phyloP scores from a whole-genome alignment of 805 yeast genomes.

The Pichia deserticola region DNA sequence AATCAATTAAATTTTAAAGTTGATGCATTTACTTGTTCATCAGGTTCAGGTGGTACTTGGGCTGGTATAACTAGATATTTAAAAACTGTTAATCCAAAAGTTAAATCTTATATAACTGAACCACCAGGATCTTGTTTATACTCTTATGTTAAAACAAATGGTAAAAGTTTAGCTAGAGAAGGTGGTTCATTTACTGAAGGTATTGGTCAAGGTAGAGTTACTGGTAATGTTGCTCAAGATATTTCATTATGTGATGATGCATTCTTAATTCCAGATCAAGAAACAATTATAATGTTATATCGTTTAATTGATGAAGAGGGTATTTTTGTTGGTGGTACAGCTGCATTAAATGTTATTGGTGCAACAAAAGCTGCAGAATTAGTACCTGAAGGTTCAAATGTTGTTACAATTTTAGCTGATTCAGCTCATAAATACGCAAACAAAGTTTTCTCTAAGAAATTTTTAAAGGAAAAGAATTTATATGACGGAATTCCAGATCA shows the following conservation, averaged over 20 bases:
- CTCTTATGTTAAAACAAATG: conserved; percentile 66
- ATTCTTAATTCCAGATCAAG: conserved; percentile 66
- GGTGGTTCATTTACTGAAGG: conserved; percentile 94
- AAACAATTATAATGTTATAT: conserved; percentile 77
- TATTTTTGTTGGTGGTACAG: conserved; percentile 82
- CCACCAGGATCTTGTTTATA: conserved; percentile 90
- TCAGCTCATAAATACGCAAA: conserved; percentile 87
- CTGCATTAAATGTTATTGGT: conserved; percentile 85
- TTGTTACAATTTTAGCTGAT: conserved; percentile 85
- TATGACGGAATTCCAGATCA: conserved; percentile 61
- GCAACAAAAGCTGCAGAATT: conserved; percentile 69
- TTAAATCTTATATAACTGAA: conserved; percentile 71
- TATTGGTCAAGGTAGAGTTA: conserved; percentile 91
- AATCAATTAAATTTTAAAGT: conserved; percentile 74
- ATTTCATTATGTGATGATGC: conserved; percentile 75
- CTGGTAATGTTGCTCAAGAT: conserved; percentile 71
- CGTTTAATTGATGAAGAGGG: conserved; percentile 85
- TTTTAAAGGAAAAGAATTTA: conserved; percentile 68
- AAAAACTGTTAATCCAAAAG: conserved; percentile 57
- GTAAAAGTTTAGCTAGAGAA: conserved; percentile 56
- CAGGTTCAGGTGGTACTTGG: conserved; percentile 92
- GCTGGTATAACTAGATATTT: conserved; percentile 79
- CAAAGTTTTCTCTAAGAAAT: conserved; percentile 64
- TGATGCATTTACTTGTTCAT: conserved; percentile 83
- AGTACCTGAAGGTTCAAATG: conserved; percentile 71